Evolutionary conservation across 2,329 filamentous ascomycete species (phyloP), one percentile per base, ranked within the genome.

Genomic region (Diaporthe sp.): DNA sequence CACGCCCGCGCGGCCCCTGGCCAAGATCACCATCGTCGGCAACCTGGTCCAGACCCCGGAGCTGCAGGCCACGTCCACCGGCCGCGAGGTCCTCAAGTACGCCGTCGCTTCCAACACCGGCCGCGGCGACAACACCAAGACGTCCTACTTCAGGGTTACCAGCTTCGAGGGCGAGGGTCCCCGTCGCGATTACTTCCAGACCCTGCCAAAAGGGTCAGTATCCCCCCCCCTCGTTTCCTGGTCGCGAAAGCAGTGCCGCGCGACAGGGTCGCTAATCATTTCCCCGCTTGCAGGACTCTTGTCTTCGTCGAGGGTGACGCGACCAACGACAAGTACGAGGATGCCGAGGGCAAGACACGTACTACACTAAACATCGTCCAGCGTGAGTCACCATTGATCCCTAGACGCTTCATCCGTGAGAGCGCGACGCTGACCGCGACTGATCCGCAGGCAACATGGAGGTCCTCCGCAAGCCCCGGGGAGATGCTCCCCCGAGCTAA

Each of bases 241-340:
- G 22, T 44, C 13, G 12, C 13, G 19, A 39, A n/a, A 22, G 28
- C 6, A 8, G 3, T 60, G 17, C 10, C 65, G 12, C 17, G 7
- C 31, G 25, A 22, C 34, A 6, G 12, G 39, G 46, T 15, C 7
- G 49, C 71, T 73, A 22, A 73, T 19, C 28, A 61, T 44, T 6
- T 76, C n/a, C 19, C 39, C 39, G 46, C 19, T n/a, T 72, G 77
- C 80, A 98, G 96, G 76, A 90, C 95, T 19, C 87, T 95, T 70
- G 89, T 99, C 77, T 95, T 91, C 81, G 87, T 98, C 68, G 96
- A 98, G 84, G 96, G 94, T 60, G 95, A 98, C 77, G 94, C 93
- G 77, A 87, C 86, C 79, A 92, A 96, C 86, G 88, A 86, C 79
- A 87, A 84, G 60, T 96, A 91, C 82, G 90, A 93, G 79, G 92